Evolutionary conservation across 371 early-diverging fungal species (phyloP).

Genomic region (Zancudomyces culisetae): DNA sequence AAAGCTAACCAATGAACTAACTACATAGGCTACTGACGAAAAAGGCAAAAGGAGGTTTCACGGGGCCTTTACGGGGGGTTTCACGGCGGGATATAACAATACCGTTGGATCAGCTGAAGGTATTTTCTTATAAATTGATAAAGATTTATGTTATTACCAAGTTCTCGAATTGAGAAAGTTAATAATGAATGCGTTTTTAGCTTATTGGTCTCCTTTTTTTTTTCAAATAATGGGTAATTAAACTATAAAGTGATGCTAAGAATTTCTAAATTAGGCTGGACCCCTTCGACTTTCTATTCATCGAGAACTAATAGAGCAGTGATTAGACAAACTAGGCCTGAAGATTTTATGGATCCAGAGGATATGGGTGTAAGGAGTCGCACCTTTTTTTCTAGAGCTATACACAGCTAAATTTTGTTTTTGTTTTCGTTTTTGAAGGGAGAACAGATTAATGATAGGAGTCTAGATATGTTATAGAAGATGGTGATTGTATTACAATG

Average conservation of each 20-base stretch:
- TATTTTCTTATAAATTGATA: conserved; percentile 43
- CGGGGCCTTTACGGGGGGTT: conserved; percentile 90
- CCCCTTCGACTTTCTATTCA: conserved; percentile 5
- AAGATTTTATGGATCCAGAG: conserved; percentile 89
- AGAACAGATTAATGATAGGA: too few relatives aligned
- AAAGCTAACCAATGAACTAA: too few relatives aligned
- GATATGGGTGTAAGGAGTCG: conserved; percentile 31
- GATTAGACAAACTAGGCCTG: conserved; percentile 24
- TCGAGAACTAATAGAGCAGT: conserved; percentile 1
- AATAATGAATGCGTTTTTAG: background rate
- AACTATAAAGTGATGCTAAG: too few relatives aligned
- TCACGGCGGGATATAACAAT: conserved; percentile 83
- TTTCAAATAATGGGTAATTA: too few relatives aligned
- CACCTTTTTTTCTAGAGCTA: background rate
- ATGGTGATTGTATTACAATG: too few relatives aligned
- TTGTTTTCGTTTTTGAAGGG: too few relatives aligned
- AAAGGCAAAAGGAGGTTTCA: conserved; percentile 71
- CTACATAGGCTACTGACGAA: conserved; percentile 60
- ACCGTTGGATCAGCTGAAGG: conserved; percentile 89
- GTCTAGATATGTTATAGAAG: too few relatives aligned
- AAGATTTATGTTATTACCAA: conserved; percentile 38
- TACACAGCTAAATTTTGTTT: too few relatives aligned
- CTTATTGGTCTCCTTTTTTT: too few relatives aligned
- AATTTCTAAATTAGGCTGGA: background rate
- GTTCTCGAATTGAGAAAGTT: conserved; percentile 20